Evolutionary conservation across 2,329 filamentous ascomycete species (phyloP).

Genomic region (Microdochium paspali): DNA sequence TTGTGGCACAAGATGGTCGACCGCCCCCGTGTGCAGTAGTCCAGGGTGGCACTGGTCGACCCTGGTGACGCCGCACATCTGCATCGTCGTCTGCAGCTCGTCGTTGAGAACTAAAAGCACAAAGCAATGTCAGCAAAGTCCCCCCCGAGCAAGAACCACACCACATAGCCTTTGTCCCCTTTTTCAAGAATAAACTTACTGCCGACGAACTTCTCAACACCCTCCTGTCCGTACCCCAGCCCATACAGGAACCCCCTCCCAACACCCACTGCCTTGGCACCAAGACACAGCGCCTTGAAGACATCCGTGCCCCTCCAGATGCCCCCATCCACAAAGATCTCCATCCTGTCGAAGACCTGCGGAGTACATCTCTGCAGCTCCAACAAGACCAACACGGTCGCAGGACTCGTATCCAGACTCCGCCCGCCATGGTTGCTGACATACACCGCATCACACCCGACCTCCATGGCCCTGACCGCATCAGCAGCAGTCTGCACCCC

Average conservation of each 20-base stretch:
- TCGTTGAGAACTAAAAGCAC: constrained; percentile 36
- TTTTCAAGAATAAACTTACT: constrained; percentile 27
- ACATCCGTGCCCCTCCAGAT: constrained; percentile 57
- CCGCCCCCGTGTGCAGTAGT: constrained; percentile 44
- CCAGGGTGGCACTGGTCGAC: constrained; percentile 52
- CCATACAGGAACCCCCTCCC: constrained; percentile 52
- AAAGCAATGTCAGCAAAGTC: background rate
- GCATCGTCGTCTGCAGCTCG: constrained; percentile 58
- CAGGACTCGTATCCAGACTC: constrained; percentile 36
- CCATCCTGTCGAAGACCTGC: constrained; percentile 47
- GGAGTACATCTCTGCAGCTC: constrained; percentile 55
- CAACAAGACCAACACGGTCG: constrained; percentile 48
- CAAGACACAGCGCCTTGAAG: constrained; percentile 56
- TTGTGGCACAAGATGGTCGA: constrained; percentile 35
- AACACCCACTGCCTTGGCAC: constrained; percentile 53
- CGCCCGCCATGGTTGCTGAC: constrained; percentile 64
- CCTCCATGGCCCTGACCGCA: constrained; percentile 47
- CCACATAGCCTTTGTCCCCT: background rate
- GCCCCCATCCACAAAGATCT: constrained; percentile 57
- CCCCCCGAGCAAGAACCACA: background rate
- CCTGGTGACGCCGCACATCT: constrained; percentile 52
- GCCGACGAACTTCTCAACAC: constrained; percentile 41
- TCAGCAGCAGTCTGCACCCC: constrained; percentile 61
- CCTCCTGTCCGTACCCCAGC: constrained; percentile 50
- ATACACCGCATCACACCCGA: constrained; percentile 57